phyloP scores from a whole-genome alignment of 768 basidiomycete genomes.

The Tylopilus balloui region DNA sequence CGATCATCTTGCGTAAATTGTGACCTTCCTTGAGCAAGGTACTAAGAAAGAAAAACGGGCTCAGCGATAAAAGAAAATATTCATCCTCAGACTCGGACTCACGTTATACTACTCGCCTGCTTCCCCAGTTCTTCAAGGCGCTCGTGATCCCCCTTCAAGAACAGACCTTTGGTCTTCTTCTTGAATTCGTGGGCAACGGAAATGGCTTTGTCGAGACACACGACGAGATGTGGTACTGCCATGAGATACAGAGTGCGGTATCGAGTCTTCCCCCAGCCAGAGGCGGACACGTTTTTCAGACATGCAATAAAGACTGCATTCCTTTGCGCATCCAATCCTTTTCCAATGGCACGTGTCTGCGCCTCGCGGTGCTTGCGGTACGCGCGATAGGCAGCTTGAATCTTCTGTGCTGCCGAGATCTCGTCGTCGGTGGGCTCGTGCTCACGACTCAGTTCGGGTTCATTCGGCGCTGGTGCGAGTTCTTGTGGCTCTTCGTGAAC shows the following conservation, averaged over 20 bases:
- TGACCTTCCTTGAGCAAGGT: slow-evolving; percentile 23
- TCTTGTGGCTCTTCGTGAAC: slow-evolving; percentile 13
- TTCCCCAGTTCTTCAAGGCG: slow-evolving; percentile 33
- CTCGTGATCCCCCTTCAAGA: slow-evolving; percentile 29
- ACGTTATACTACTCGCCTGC: slow-evolving; percentile 34
- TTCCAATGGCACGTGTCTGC: slow-evolving; percentile 9
- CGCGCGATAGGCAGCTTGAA: slow-evolving; percentile 19
- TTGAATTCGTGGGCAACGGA: slow-evolving; percentile 27
- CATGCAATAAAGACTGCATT: slow-evolving; percentile 28
- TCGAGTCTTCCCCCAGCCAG: slow-evolving; percentile 25
- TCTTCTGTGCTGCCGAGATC: slow-evolving; percentile 18
- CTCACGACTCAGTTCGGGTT: slow-evolving; percentile 15
- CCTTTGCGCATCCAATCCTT: slow-evolving; percentile 19
- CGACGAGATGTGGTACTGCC: slow-evolving; percentile 38
- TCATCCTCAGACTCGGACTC: slow-evolving; percentile 4
- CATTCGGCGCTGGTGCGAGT: slow-evolving; percentile 4
- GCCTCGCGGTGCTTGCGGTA: slow-evolving; percentile 3
- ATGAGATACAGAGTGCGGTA: slow-evolving; percentile 38
- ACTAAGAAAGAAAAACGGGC: slow-evolving; percentile 14
- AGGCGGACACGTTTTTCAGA: slow-evolving; percentile 22
- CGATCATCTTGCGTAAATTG: slow-evolving; percentile 29
- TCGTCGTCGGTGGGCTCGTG: slow-evolving; percentile 27
- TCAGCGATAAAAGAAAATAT: background rate
- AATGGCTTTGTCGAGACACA: slow-evolving; percentile 38
- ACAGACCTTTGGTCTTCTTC: slow-evolving; percentile 27